Evolutionary conservation across 257 asterid genomes (phyloP), one percentile per base, ranked within the genome.

Genomic region (Sherardia arvensis): DNA sequence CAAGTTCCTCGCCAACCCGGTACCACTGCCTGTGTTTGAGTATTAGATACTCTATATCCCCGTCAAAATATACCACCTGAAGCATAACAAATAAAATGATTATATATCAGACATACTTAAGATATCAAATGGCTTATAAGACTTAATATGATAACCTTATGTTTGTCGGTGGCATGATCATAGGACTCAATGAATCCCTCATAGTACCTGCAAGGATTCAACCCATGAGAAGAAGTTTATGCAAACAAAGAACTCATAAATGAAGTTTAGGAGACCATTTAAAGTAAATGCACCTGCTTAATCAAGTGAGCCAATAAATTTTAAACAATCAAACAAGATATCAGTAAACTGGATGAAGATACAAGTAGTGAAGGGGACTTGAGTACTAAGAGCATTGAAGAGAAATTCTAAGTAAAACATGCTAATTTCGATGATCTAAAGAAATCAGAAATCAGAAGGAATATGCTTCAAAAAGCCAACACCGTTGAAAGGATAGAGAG

Each of bases 21-120:
- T 5, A 32, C 34, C 34, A 22, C 32, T 33, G 71, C 61, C 75
- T 76, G 63, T 60, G 69, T 43, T 34, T 57, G 53, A 83, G 77
- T 66, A 74, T 68, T 80, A 81, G 47, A 61, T 34, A 62, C 75
- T 84, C 87, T 64, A 22, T 59, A 15, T 56, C 66, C 7, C 81
- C 90, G 51, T 81, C 73, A 68, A 53, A 56, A 68, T 76, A 84
- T 54, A 54, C 43, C 53, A 84, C 79, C 89, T 83, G 57, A 67
- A 61, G 43, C 53, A 61, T 26, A 36, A 32, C 7, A 32, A 8
- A 32, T 15, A 7, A 22, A 15, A 45, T 4, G 20, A 29, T 2
- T 26, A 32, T 1, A 20, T 7, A 9, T 11, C 17, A 43, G 40
- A 3, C 4, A 43, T 40, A 55, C 8, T 22, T 26, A 4, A 23